Conservation (phyloP, 257 asterid genomes). For the Fraxinus pennsylvanica region DNA sequence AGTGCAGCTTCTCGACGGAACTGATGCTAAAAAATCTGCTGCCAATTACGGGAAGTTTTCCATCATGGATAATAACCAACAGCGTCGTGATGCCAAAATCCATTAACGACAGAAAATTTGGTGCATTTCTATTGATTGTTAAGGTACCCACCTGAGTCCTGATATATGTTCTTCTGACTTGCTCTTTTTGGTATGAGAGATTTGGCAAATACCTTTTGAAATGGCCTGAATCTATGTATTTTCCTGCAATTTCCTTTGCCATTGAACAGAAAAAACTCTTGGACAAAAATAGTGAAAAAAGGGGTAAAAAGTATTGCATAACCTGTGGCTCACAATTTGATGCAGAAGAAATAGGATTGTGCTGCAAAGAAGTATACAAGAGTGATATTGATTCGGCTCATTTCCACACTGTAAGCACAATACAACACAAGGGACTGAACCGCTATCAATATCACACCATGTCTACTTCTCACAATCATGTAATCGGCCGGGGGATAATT, state of each 20-base stretch:
- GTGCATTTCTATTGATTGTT: not conserved
- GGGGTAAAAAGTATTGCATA: not conserved
- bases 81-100: not conserved
- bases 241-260: not conserved
- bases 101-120: not conserved
- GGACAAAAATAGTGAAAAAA: not conserved
- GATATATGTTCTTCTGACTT: not conserved
- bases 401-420: slow-evolving; percentile 4
- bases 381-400: slow-evolving; percentile 87
- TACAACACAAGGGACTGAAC: slow-evolving; percentile 28
- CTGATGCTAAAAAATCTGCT: no score
- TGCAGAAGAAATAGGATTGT: not conserved
- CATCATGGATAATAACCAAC: not conserved
- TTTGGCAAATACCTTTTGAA: not conserved
- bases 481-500: not conserved
- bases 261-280: not conserved
- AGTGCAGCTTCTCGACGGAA: no score
- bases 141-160: not conserved
- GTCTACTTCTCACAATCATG: slow-evolving; percentile 31
- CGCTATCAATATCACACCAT: slow-evolving; percentile 47
- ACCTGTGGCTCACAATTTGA: not conserved
- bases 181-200: not conserved
- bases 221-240: not conserved
- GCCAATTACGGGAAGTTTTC: no score
- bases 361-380: slow-evolving; percentile 57